These are phyloP conservation scores for Plasmodium vivax DNA, from an alignment of 169 alveolate species.

Conservation along the genomic window DNA sequence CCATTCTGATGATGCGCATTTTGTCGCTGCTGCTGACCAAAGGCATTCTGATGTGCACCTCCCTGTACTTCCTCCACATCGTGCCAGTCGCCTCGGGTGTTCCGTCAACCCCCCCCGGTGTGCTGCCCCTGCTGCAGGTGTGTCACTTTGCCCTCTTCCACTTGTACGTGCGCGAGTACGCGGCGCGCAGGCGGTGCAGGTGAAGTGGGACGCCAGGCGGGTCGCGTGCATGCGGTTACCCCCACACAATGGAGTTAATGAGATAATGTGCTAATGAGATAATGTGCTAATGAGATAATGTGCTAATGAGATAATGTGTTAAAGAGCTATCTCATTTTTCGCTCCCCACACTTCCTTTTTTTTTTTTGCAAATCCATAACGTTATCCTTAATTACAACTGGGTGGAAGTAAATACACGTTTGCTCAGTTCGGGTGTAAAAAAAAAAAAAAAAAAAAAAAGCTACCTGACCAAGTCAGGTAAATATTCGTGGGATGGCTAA, in stretches of 20 bases:
- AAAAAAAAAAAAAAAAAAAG: background rate
- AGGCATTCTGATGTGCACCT: constrained; percentile 21
- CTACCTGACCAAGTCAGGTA: background rate
- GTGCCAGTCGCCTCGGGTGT: background rate
- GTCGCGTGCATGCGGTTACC: background rate
- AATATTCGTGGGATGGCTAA: background rate
- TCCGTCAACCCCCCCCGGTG: background rate
- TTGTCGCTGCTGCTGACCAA: constrained; percentile 15
- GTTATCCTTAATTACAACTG: background rate
- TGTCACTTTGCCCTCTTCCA: constrained; percentile 42
- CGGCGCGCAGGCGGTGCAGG: background rate
- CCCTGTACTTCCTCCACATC: constrained; percentile 9
- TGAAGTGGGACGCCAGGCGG: background rate
- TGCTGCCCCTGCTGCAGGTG: constrained; percentile 8
- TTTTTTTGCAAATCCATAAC: background rate
- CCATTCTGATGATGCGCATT: constrained; percentile 4
- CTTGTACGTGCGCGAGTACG: constrained; percentile 14
- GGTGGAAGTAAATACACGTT: background rate
- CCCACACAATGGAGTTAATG: too few species aligned
- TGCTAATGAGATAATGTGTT: too few species aligned
- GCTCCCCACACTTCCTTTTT: too few species aligned
- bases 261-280: too few species aligned
- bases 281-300: too few species aligned
- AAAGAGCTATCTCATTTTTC: background rate
- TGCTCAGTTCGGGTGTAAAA: background rate